Evolutionary conservation across 495 filamentous ascomycete genomes (phyloP).

Genomic region (Annulohypoxylon nitens): DNA sequence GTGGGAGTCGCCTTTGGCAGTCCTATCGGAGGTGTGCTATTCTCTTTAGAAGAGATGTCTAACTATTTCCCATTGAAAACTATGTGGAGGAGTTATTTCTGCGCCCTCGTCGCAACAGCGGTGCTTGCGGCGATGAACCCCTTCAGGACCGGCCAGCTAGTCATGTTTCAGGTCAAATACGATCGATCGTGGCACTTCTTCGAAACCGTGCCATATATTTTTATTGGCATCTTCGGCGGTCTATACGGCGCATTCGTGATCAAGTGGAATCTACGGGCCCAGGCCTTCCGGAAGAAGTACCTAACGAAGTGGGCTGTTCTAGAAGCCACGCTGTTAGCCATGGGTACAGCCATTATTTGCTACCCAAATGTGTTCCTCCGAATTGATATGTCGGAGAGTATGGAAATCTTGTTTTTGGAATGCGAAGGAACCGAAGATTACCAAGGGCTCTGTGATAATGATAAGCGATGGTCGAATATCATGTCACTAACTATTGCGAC

Average conservation of each 20-base stretch:
- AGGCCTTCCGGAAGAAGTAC: constrained; percentile 96
- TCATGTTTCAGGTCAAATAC: constrained; percentile 99
- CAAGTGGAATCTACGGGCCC: constrained; percentile 94
- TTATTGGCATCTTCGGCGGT: constrained; percentile 93
- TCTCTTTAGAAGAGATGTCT: constrained; percentile 99
- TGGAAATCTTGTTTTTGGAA: constrained; percentile 97
- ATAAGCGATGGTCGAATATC: constrained; percentile 82
- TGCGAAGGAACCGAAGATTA: constrained; percentile 95
- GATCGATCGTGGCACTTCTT: constrained; percentile 99
- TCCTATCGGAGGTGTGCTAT: constrained; percentile 95
- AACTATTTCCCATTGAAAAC: constrained; percentile 97
- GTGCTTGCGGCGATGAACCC: constrained; percentile 97
- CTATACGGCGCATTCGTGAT: constrained; percentile 98
- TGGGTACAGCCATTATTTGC: constrained; percentile 87
- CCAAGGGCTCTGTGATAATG: constrained; percentile 86
- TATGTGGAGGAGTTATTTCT: constrained; percentile 98
- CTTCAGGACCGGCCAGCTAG: constrained; percentile 96
- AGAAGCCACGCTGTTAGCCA: constrained; percentile 88
- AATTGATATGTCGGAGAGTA: constrained; percentile 99
- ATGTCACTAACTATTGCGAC: constrained; percentile 85
- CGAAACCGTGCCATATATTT: constrained; percentile 91
- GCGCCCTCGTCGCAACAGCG: constrained; percentile 94
- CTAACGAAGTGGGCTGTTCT: constrained; percentile 84
- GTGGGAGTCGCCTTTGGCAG: constrained; percentile 98
- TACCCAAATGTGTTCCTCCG: constrained; percentile 96